These are phyloP conservation scores for Hamamelis virginiana DNA, from an alignment of 164 flowering plant genomes.

Conservation along the genomic window DNA sequence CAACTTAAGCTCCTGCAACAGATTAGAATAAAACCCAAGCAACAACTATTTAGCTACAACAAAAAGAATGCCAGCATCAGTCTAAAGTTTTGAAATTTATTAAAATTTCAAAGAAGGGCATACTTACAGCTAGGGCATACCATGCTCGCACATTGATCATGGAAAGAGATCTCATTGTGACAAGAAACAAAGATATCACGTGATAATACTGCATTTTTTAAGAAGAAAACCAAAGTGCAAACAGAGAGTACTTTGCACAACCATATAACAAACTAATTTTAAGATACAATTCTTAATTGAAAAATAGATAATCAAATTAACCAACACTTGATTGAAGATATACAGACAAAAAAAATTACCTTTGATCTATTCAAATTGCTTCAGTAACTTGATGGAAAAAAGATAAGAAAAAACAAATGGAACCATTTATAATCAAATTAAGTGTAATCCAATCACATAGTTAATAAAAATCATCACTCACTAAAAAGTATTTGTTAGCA, in stretches of 20 bases:
- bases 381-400: slow-evolving; percentile 14
- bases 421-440: slow-evolving; percentile 21
- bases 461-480: slow-evolving; percentile 34
- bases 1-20: slow-evolving; percentile 3
- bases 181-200: background rate
- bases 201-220: background rate
- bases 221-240: background rate
- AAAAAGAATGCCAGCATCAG: background rate
- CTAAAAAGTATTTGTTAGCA: slow-evolving; percentile 42
- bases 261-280: background rate
- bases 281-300: slow-evolving; percentile 1
- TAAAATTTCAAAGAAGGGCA: background rate
- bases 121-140: background rate
- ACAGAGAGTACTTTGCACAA: background rate
- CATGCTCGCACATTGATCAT: background rate
- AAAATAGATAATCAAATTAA: slow-evolving; percentile 1
- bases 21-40: background rate
- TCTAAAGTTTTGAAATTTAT: background rate
- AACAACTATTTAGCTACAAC: background rate
- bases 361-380: slow-evolving; percentile 21
- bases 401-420: slow-evolving; percentile 12
- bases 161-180: background rate
- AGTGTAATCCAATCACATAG: slow-evolving; percentile 25
- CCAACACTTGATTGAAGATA: slow-evolving; percentile 3
- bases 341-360: slow-evolving; percentile 16